Evolutionary conservation across 164 flowering plant species (phyloP), one percentile per base, ranked within the genome.

Genomic region (Nymphaea thermarum): DNA sequence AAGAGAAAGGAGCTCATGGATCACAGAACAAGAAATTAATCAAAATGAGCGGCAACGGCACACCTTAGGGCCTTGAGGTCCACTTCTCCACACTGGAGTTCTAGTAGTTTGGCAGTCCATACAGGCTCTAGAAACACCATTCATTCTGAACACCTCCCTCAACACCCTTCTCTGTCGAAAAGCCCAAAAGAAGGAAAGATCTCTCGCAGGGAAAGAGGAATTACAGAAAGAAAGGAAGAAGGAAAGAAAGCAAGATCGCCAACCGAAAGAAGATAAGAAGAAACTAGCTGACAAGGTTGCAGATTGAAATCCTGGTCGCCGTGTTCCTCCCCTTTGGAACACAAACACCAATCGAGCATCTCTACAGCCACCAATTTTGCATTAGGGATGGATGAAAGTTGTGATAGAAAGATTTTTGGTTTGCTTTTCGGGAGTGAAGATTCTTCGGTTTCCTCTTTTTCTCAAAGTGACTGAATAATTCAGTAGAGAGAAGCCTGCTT

Each of bases 11-110:
- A 25, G 36, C 36, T 25, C 57, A 84, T 78, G 60, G 80, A 68
- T 63, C 4, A 67, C 6, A 42, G 67, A 43, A 12, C 18, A 12
- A 7, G 44, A 47, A 44, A 43, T 17, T 16, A 8, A 59, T 12
- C 43, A n/a, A 62, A 43, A 42, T 25, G 36, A 44, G 62, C 36
- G 25, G 42, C 10, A 66, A 41, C 63, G 79, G 1, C 36, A 25
- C 36, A 86, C 91, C 91, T 87, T 89, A 61, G 94, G 94, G 11
- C 94, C 94, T 69, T 64, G 44, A n/a, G 77, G 77, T 6, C 77
- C 77, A 18, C 74, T 75, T 55, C 77, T 64, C 77, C 77, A 75
- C 8, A 75, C 68, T 59, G 77, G 77, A 0, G 77, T 75, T 43
- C 65, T 75, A 47, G 74, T 71, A 18, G 77, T 75, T 61, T 75